A percentile compares a stretch with the other conserved stretches of the same genome.
Conservation (phyloP, 2,329 filamentous ascomycete genomes). For the Lecanicillium sp. region DNA sequence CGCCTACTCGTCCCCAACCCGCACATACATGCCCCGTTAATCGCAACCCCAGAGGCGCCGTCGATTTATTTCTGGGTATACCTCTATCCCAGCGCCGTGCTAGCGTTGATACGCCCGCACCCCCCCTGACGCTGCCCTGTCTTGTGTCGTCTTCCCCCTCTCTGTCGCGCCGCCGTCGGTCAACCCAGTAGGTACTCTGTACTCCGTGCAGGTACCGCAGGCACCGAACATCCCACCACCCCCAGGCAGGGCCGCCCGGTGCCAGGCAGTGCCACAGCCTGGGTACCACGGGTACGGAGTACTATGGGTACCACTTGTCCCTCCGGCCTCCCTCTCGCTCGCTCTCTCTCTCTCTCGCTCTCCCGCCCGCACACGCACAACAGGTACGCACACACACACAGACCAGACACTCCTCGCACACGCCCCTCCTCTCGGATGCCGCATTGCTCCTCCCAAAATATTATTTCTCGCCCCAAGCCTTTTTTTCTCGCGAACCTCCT, state of each 20-base stretch:
- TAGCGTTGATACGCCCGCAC: slow-evolving; percentile 10
- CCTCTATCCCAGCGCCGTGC: background rate
- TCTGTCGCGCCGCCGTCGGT: too few species aligned
- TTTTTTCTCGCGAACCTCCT: slow-evolving; percentile 14
- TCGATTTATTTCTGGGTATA: slow-evolving; percentile 19
- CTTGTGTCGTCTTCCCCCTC: too few species aligned
- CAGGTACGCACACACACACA: slow-evolving; percentile 1
- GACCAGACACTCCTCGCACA: slow-evolving; percentile 9
- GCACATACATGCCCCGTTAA: slow-evolving; percentile 16
- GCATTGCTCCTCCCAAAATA: slow-evolving; percentile 29
- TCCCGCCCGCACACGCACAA: background rate
- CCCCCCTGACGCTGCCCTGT: too few species aligned
- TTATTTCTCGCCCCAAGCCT: slow-evolving; percentile 26
- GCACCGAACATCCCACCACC: too few species aligned
- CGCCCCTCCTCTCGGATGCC: slow-evolving; percentile 15
- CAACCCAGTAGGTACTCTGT: too few species aligned
- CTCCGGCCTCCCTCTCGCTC: background rate
- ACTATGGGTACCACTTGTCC: background rate
- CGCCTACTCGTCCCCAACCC: slow-evolving; percentile 2
- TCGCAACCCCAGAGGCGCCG: slow-evolving; percentile 21
- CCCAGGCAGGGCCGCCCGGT: too few species aligned
- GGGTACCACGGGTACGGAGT: too few species aligned
- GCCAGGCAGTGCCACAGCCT: too few species aligned
- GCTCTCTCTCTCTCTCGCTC: background rate
- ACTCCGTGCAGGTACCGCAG: too few species aligned